Percentiles rank a stretch among this genome's conserved stretches.
phyloP scores from a whole-genome alignment of 2,329 filamentous ascomycete genomes.

The Massarina eburnea region DNA sequence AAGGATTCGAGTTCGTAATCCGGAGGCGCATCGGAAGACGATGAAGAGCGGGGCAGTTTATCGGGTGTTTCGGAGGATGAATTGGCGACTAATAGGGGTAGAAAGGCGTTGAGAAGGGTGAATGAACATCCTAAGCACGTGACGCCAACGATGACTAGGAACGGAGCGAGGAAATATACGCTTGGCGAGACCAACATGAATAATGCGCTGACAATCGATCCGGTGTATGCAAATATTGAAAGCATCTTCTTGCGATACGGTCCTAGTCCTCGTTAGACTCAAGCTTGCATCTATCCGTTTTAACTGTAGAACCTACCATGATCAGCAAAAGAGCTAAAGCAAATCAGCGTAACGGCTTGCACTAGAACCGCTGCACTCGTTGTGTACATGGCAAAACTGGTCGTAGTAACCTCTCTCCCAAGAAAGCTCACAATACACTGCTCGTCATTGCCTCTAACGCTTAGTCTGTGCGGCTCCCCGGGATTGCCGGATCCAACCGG shows the following conservation, averaged over 20 bases:
- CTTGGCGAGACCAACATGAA: slow-evolving; percentile 75
- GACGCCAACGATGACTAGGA: slow-evolving; percentile 83
- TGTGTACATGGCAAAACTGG: slow-evolving; percentile 94
- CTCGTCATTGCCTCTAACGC: slow-evolving; percentile 23
- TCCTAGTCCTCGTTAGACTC: slow-evolving; percentile 28
- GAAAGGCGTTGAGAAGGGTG: slow-evolving; percentile 89
- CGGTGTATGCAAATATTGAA: slow-evolving; percentile 75
- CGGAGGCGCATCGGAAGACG: slow-evolving; percentile 11
- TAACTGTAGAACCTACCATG: slow-evolving; percentile 64
- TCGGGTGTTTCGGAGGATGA: neutral
- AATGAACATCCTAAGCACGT: slow-evolving; percentile 93
- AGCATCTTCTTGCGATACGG: slow-evolving; percentile 81
- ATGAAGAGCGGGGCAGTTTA: slow-evolving; percentile 56
- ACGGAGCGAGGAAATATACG: slow-evolving; percentile 75
- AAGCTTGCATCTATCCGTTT: neutral
- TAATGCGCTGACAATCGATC: slow-evolving; percentile 75
- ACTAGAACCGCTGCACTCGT: slow-evolving; percentile 85
- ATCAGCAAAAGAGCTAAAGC: slow-evolving; percentile 90
- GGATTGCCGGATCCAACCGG: slow-evolving; percentile 44
- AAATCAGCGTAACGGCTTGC: slow-evolving; percentile 85
- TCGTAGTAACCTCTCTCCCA: slow-evolving; percentile 81
- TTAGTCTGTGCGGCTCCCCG: slow-evolving; percentile 4
- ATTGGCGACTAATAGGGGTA: slow-evolving; percentile 82
- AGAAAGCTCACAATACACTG: slow-evolving; percentile 81
- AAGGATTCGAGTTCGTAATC: slow-evolving; percentile 33